phyloP scores from a whole-genome alignment of 148 eudicot genomes.

The Camellia sinensis region DNA sequence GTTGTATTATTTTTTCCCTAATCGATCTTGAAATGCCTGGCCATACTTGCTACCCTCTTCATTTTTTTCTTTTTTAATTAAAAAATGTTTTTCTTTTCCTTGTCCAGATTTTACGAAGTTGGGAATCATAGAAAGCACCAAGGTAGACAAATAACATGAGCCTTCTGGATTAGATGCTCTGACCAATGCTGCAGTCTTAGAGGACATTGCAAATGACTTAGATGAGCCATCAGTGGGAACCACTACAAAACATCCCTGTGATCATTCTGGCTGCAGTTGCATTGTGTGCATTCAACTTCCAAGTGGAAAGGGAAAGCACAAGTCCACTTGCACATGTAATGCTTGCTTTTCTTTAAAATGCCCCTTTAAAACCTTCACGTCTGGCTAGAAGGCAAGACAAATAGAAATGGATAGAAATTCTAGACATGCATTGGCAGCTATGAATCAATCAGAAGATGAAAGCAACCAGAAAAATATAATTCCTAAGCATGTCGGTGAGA shows the following conservation, averaged over 20 bases:
- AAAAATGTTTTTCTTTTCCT: neutral
- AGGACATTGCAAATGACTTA: too few species aligned
- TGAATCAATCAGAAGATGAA: constrained; percentile 31
- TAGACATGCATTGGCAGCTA: constrained; percentile 23
- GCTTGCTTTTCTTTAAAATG: constrained; percentile 81
- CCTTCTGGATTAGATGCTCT: constrained; percentile 76
- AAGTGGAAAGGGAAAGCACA: constrained; percentile 91
- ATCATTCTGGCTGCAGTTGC: constrained; percentile 90
- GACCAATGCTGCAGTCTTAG: constrained; percentile 61
- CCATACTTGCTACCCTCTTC: too few species aligned
- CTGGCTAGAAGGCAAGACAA: constrained; percentile 70
- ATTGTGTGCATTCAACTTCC: constrained; percentile 97
- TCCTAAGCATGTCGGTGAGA: constrained; percentile 22
- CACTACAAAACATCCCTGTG: constrained; percentile 86
- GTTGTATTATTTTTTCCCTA: too few species aligned
- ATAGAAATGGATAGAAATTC: constrained; percentile 32
- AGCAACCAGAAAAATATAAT: constrained; percentile 5
- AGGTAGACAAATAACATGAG: constrained; percentile 35
- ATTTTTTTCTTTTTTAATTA: too few species aligned
- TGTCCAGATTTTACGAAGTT: constrained; percentile 56
- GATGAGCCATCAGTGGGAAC: constrained; percentile 48
- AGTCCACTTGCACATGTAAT: constrained; percentile 70
- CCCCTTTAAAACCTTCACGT: constrained; percentile 74
- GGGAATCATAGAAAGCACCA: constrained; percentile 33
- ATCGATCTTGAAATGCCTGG: too few species aligned